Evolutionary conservation across 345 rosid species (phyloP), one percentile per base, ranked within the genome.

Genomic region (Euphorbia tirucalli): DNA sequence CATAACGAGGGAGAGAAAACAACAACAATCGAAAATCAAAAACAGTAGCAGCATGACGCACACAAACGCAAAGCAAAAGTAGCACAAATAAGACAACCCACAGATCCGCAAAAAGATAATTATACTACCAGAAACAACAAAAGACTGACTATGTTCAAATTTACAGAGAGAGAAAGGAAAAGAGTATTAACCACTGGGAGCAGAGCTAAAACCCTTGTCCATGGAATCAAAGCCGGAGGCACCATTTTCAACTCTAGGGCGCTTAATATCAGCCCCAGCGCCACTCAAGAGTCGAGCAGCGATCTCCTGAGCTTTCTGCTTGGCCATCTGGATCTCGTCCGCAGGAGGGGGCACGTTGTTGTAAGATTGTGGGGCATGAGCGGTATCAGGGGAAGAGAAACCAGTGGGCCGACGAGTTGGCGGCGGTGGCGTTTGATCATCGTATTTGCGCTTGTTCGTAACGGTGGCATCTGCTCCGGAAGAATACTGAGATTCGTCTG

Each of bases 401-500:
- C 99, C 98, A 1, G 98, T 91, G 5, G 87, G 78, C 61, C 97
- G 83, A 25, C 97, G 92, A 0, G 82, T 21, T 0, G 89, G 49
- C 0, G 89, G 75, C 7, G 89, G 93, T 22, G 89, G 77, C 5
- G 84, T 69, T 55, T 83, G 92, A 77, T 93, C 99, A 4, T 93
- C 99, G 83, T 87, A 93, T 73, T 96, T 96, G 64, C 99, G 95
- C 82, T 96, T 96, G 83, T 77, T 83, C 43, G 73, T 8, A 57
- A 77, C 18, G 5, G 86, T 79, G 27, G 70, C 39, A 37, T 78
- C 89, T n/a, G 74, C 30, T 13, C 56, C 61, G 5, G 96, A 83
- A 11, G 96, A 82, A 88, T 92, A 92, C 10, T 87, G 96, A n/a
- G 94, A 79, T 81, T 95, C 99, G 82, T 93, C 99, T 18, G 96